Evolutionary conservation across 1,284 basidiomycete species (phyloP), one percentile per base, ranked within the genome.

Genomic region (Exobasidium rhododendri): DNA sequence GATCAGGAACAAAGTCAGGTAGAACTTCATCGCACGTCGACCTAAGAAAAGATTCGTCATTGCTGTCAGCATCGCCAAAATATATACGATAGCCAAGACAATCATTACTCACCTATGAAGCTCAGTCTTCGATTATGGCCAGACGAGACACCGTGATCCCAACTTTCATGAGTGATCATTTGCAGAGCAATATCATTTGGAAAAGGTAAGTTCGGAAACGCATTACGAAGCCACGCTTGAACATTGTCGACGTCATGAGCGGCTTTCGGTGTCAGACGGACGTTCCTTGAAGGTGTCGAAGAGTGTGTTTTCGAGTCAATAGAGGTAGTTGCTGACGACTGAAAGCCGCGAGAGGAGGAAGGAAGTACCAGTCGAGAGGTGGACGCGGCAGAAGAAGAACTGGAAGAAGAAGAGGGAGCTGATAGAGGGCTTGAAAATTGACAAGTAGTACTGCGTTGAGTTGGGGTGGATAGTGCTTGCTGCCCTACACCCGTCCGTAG

Each of bases 111-210:
- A 56, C 74, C 74, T 3, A 78, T 58, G 52, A 79, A 79, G 3
- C 72, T 69, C 4, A 79, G 64, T 26, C 77, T 59, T 1, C 77
- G 63, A 45, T 77, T 79, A 54, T 79, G 74, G 5, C 72, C 74
- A 30, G 70, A 59, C 31, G 63, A 62, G 51, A 44, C 14, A 30
- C 63, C 63, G 4, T 62, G 53, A 53, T 65, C 55, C 43, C 67
- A 75, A 54, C 70, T 73, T 54, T 77, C 75, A 61, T 78, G 75
- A 11, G 77, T 78, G 10, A 77, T 62, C 3, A 71, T 68, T 29
- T 70, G 64, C 13, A 64, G 59, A 14, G 70, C 70, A 10, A 78
- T 60, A 28, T 58, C 31, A 55, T 63, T 45, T 1, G 63, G 63
- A 7, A 65, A 56, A 28, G 50, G 28, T 20, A 63, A 43, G 35